Conservation (phyloP, 169 alveolate species). For the Toxoplasma gondii region DNA sequence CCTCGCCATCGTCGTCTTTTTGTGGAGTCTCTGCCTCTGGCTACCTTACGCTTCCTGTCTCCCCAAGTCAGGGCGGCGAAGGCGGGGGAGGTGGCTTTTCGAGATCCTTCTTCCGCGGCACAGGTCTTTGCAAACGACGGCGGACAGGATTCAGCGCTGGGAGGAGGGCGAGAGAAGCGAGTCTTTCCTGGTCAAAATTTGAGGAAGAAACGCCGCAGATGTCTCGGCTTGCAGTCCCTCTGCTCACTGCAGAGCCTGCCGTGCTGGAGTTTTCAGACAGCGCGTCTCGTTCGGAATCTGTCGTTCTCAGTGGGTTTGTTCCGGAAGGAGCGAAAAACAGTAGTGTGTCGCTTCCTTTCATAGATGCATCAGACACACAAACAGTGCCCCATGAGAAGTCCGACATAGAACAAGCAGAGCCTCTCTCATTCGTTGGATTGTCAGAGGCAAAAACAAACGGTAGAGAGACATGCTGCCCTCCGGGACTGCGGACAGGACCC, state of each 20-base stretch:
- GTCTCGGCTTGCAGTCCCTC: neutral
- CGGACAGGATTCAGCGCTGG: neutral
- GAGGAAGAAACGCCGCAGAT: neutral
- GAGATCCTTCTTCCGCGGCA: neutral
- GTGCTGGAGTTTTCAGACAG: neutral
- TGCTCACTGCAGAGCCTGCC: neutral
- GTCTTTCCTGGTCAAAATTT: neutral
- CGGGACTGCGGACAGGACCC: too few relatives aligned
- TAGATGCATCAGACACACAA: too few relatives aligned
- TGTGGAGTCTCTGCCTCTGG: neutral
- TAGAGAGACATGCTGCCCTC: too few relatives aligned
- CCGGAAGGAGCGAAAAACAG: too few relatives aligned
- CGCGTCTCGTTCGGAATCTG: too few relatives aligned
- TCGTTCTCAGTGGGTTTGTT: too few relatives aligned
- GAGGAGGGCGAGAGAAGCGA: neutral
- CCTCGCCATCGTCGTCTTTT: neutral
- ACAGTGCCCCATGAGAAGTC: too few relatives aligned
- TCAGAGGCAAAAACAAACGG: too few relatives aligned
- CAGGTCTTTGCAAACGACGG: neutral
- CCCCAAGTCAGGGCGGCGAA: neutral
- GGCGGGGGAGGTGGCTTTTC: neutral
- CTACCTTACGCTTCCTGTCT: neutral
- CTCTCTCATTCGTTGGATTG: too few relatives aligned
- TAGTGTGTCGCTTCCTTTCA: too few relatives aligned
- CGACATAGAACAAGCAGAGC: too few relatives aligned